Evolutionary conservation across 352 stramenopile species (phyloP).

Genomic region (Phytophthora parvispora): DNA sequence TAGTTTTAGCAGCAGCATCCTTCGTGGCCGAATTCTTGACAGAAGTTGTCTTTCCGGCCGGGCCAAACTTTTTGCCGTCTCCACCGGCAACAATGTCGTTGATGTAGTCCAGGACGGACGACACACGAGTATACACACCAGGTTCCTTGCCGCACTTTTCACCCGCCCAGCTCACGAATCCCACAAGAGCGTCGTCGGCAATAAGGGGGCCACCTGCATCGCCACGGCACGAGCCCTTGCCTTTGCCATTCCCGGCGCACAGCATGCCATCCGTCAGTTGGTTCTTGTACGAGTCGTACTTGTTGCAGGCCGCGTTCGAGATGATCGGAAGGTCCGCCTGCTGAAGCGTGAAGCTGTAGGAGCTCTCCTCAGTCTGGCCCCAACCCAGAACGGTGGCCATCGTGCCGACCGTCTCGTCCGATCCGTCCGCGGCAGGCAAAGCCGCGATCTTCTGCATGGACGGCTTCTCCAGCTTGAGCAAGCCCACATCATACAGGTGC

Average conservation of each 20-base stretch:
- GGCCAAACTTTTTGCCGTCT: conserved; percentile 17
- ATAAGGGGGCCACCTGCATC: conserved; percentile 73
- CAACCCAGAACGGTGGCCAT: conserved; percentile 64
- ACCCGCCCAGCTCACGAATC: conserved; percentile 68
- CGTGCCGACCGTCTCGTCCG: conserved; percentile 54
- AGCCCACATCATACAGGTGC: conserved; percentile 51
- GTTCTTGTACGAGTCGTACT: conserved; percentile 51
- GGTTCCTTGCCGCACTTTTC: conserved; percentile 54
- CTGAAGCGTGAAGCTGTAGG: conserved; percentile 49
- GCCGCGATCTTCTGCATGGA: conserved; percentile 41
- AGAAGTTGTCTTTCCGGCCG: neutral
- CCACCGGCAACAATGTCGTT: conserved; percentile 46
- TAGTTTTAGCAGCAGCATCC: conserved; percentile 3
- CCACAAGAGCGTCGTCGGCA: conserved; percentile 52
- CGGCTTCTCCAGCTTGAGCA: conserved; percentile 62
- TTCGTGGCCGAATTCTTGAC: neutral
- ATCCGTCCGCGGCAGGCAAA: conserved; percentile 52
- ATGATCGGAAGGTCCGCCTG: conserved; percentile 64
- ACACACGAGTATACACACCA: conserved; percentile 67
- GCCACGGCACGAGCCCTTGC: conserved; percentile 68
- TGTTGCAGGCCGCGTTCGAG: conserved; percentile 56
- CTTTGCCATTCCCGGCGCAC: conserved; percentile 56
- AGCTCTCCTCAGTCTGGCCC: conserved; percentile 54
- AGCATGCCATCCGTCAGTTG: conserved; percentile 69
- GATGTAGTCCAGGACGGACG: conserved; percentile 61